Evolutionary conservation across 2,329 filamentous ascomycete species (phyloP).

Genomic region (Penicillium digitatum): DNA sequence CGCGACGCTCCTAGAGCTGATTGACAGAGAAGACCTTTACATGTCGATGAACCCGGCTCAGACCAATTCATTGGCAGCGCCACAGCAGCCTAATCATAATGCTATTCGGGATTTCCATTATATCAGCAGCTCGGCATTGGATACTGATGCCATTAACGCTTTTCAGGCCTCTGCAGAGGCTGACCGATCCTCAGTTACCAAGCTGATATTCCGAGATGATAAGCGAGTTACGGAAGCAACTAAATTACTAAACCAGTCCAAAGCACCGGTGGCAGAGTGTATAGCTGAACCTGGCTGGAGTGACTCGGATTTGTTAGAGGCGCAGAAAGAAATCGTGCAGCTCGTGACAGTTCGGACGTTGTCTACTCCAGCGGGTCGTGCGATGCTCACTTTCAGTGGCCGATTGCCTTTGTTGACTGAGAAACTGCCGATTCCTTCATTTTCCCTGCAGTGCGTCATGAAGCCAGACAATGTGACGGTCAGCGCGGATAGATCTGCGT

Average conservation of each 20-base stretch:
- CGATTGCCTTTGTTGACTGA: conserved; percentile 87
- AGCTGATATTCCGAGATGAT: conserved; percentile 86
- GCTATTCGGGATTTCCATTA: conserved; percentile 70
- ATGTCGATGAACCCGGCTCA: conserved; percentile 56
- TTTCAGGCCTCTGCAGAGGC: conserved; percentile 78
- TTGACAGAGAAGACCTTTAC: conserved; percentile 77
- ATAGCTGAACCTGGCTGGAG: conserved; percentile 71
- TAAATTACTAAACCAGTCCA: conserved; percentile 78
- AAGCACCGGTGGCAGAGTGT: conserved; percentile 73
- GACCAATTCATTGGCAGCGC: conserved; percentile 32
- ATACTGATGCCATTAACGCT: conserved; percentile 51
- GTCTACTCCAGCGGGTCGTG: conserved; percentile 81
- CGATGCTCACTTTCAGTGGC: conserved; percentile 81
- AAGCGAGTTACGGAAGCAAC: conserved; percentile 82
- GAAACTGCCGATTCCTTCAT: conserved; percentile 82
- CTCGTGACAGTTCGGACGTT: conserved; percentile 82
- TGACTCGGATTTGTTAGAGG: conserved; percentile 83
- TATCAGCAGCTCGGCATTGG: conserved; percentile 58
- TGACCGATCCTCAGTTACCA: conserved; percentile 77
- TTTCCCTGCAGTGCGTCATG: conserved; percentile 87
- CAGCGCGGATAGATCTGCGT: conserved; percentile 80
- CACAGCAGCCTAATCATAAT: conserved; percentile 55
- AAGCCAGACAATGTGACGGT: conserved; percentile 89
- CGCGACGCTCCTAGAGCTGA: conserved; percentile 64
- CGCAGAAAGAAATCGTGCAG: conserved; percentile 85